These are phyloP conservation scores for Metschnikowia kunwiensis DNA, from an alignment of 805 yeast genomes.

Conservation along the genomic window DNA sequence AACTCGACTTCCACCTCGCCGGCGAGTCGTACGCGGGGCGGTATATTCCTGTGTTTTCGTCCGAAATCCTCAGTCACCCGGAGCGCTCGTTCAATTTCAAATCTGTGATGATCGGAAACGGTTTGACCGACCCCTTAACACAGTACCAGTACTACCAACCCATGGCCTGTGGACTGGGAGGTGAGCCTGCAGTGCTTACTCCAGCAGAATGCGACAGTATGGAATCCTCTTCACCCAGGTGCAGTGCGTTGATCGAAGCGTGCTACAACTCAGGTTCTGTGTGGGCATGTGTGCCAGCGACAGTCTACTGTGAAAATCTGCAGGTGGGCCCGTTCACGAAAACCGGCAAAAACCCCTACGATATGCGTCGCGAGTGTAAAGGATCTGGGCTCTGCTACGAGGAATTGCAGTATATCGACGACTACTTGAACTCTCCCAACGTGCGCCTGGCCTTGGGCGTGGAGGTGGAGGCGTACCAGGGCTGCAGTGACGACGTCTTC, in stretches of 20 bases:
- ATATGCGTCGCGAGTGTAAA: constrained; percentile 77
- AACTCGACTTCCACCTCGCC: constrained; percentile 70
- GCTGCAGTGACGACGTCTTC: constrained; percentile 76
- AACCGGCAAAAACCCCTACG: constrained; percentile 90
- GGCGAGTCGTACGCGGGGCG: constrained; percentile 96
- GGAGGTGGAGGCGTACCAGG: constrained; percentile 72
- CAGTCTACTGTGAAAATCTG: constrained; percentile 81
- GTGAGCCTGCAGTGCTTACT: constrained; percentile 67
- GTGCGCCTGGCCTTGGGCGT: constrained; percentile 86
- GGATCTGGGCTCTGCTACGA: constrained; percentile 69
- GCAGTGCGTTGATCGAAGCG: constrained; percentile 67
- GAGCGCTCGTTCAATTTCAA: constrained; percentile 18
- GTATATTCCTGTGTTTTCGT: constrained; percentile 86
- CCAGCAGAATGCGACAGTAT: constrained; percentile 65
- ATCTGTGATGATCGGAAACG: constrained; percentile 88
- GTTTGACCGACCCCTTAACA: constrained; percentile 73
- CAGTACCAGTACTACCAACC: constrained; percentile 51
- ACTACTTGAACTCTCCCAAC: constrained; percentile 72
- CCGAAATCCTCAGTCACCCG: constrained; percentile 57
- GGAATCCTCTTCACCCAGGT: constrained; percentile 61
- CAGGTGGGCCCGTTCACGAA: constrained; percentile 54
- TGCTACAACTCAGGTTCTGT: constrained; percentile 75
- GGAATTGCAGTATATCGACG: constrained; percentile 67
- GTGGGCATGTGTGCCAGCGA: constrained; percentile 88
- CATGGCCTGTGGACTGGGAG: constrained; percentile 93